Base-by-base conservation (phyloP, 805 yeast genomes). In the Barnettozyma siamensis region DNA sequence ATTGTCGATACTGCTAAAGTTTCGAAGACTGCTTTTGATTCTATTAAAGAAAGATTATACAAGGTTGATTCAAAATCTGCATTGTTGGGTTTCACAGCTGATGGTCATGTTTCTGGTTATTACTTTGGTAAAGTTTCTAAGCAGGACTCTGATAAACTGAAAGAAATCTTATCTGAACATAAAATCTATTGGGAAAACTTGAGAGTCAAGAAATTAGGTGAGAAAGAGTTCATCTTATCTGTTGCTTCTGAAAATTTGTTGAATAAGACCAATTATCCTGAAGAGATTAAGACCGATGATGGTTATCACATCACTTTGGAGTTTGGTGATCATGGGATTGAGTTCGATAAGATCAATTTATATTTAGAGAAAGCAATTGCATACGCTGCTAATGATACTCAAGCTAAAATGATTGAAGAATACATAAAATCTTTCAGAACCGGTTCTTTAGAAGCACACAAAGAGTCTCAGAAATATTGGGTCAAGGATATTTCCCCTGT, bases 381-480 rank as follows among this genome's bases (percentile, higher is more conserved):
- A 39, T 66, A 68, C 55, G 86, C 79, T 16, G 88, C 93, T 35
- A 87, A 87, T 58, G 83, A 77, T 31, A 81, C 76, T 24, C 93
- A 88, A 60, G 57, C 50, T 12, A 70, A 75, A 42, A 78, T 88
- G 87, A 59, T 87, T 27, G 75, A 70, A 9, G 66, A 73, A 35
- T 88, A 88, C 58, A 72, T 77, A 41, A 75, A 75, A 35, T 76
- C 93, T 11, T 88, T 88, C 62, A 63, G 70, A 49, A 79, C 91
- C 12, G 96, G 96, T 17, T 82, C 91, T 5, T 80, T 87, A 78
- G 76, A 79, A 48, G 85, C 89, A 10, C 96, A 88, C 63, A 83
- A 83, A 55, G 76, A 83, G 44, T 83, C 96, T 1, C 96, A 88
- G 62, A 76, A 80, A 41, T 70, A 75, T 44, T 88, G 96, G 96